Base-by-base conservation (phyloP, 2,329 filamentous ascomycete genomes). In the Exophiala oligosperma region DNA sequence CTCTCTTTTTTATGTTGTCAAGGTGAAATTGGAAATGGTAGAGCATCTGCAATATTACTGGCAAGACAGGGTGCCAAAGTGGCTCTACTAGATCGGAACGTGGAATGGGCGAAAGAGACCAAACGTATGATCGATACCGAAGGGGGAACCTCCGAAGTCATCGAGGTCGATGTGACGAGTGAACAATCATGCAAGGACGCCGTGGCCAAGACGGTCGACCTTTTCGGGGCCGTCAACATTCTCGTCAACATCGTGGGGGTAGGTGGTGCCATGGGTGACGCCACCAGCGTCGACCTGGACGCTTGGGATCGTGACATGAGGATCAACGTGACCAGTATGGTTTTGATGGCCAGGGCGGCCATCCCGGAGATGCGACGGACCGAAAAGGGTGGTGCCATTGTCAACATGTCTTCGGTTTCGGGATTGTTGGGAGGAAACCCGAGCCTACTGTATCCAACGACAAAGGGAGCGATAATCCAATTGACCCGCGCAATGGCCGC, bases 401-500 rank as follows among this genome's bases (percentile, higher is more conserved):
- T 76, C 17, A 76, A 75, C 57, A 67, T 76, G 61, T 67, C 68
- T 2, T 72, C 68, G 7, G 70, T 75, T 6, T 69, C 67, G 40
- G 72, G 72, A 0, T 57, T 71, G 50, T 53, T 61, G 37, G 68
- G 68, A 11, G 67, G 70, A 3, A 69, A 66, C 43, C 68, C 68
- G 1, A 66, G 63, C 32, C 44, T 71, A 14, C 53, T 72, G n/a
- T 73, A 72, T 38, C 69, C 70, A 2, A 73, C 70, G 2, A 70
- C 59, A 23, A 73, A 73, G 51, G 71, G 71, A 2, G 71, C 71
- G 4, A 70, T 81, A 1, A 72, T 81, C 2, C 77, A 81, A 24
- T 81, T 82, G 79, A 81, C 79, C 0, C 66, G 77, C 1, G 77
- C 79, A 1, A 81, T 82, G 79, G 79, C 79, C 1, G 76, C 77